A percentile compares a stretch with the other conserved stretches of the same genome.
Evolutionary conservation across 2,329 filamentous ascomycete genomes (phyloP).

Genomic region (Cercospora sesami): DNA sequence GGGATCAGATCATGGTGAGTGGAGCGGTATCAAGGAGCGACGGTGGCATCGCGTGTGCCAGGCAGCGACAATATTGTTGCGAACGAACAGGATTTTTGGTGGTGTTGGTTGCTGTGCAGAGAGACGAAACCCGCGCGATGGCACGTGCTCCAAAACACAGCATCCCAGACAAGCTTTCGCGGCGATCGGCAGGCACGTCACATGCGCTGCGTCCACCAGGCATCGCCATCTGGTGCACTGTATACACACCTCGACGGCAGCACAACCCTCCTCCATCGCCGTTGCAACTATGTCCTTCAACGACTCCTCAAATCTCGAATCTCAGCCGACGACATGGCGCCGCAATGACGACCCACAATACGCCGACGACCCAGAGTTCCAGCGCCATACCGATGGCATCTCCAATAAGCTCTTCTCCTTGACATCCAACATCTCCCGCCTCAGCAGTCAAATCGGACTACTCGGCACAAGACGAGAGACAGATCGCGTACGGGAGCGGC

Average conservation of each 20-base stretch:
- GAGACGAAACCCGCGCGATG: conserved; percentile 1
- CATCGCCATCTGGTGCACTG: background rate
- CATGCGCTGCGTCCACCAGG: conserved; percentile 5
- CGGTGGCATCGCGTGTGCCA: background rate
- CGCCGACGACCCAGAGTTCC: conserved; percentile 89
- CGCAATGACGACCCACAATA: conserved; percentile 72
- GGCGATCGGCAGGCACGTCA: conserved; percentile 16
- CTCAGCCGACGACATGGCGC: conserved; percentile 68
- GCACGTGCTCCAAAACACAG: conserved; percentile 6
- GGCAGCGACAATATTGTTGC: background rate
- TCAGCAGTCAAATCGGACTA: conserved; percentile 79
- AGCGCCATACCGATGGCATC: conserved; percentile 75
- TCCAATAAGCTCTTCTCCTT: conserved; percentile 88
- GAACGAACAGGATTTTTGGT: background rate
- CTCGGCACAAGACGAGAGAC: conserved; percentile 91
- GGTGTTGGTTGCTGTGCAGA: conserved; percentile 1
- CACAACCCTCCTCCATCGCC: background rate
- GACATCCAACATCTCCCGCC: conserved; percentile 80
- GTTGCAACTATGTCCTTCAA: conserved; percentile 77
- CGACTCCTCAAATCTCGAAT: conserved; percentile 79
- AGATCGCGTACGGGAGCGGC: conserved; percentile 82
- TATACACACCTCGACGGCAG: background rate
- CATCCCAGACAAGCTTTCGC: background rate
- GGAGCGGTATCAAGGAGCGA: background rate
- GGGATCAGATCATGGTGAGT: background rate